Base-by-base conservation (phyloP, 768 basidiomycete genomes). In the Russula brevipes region DNA sequence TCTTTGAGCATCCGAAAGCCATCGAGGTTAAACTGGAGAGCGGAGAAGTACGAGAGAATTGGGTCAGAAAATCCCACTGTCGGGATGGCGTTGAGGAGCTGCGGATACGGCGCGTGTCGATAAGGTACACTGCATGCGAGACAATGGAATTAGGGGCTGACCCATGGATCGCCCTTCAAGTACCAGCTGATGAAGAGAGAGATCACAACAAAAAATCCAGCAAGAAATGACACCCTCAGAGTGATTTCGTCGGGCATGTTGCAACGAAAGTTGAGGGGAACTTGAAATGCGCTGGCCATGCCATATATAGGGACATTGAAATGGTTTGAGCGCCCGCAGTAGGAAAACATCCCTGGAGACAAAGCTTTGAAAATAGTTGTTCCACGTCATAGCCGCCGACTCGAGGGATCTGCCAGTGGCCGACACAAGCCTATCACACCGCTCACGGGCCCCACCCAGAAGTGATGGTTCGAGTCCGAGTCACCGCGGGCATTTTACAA, bases 31-130 rank as follows among this genome's bases (percentile, higher is more conserved):
- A 67, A 77, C 8, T 63, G 64, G 16, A 72, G 17, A 3, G 72
- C 74, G 5, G 73, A 72, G 16, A 74, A 53, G 60, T 71, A 74
- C 3, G 76, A 77, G 4, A 75, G 63, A 17, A 77, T 45, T 1
- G 74, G 69, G 24, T 69, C 70, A 10, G 74, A 72, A n/a, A 68
- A 72, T 2, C 78, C 79, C n/a, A 77, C 67, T 10, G 76, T 70
- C 9, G 77, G 78, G 44, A 80, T 76, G 30, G 38, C 56, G 11
- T 51, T 36, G 4, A 70, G 59, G 66, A 67, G 45, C 5, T 8
- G 39, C 35, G 31, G 1, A 16, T 24, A 10, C 2, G 30, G 24
- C 24, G 24, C 24, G 24, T 24, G 24, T 16, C 30, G 42, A 54
- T 45, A 12, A 53, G 12, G 6, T 6, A 38, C 7, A 12, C 31